These are phyloP conservation scores for Calocybe indica DNA, from an alignment of 768 basidiomycete species.

Conservation along the genomic window DNA sequence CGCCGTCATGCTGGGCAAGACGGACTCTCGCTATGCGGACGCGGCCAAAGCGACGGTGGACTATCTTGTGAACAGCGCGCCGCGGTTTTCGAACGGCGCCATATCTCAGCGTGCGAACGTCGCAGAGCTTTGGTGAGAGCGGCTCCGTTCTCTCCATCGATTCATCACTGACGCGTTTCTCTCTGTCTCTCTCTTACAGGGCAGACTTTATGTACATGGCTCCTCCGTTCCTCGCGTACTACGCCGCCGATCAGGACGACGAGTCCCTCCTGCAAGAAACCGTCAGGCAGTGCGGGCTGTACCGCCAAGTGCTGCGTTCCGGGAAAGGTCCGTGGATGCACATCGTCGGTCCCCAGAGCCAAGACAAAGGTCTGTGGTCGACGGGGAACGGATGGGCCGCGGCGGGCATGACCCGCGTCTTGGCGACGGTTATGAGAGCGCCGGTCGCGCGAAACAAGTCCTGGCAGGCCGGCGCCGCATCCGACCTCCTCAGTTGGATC, in stretches of 20 bases:
- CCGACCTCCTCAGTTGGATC: slow-evolving; percentile 13
- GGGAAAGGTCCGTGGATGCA: slow-evolving; percentile 12
- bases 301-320: slow-evolving; percentile 35
- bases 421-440: slow-evolving; percentile 41
- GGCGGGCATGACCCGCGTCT: slow-evolving; percentile 59
- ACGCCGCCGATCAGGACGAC: slow-evolving; percentile 31
- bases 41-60: slow-evolving; percentile 35
- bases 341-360: slow-evolving; percentile 32
- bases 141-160: not conserved
- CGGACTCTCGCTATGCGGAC: slow-evolving; percentile 24
- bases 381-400: slow-evolving; percentile 72
- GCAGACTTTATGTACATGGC: slow-evolving; percentile 55
- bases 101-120: slow-evolving; percentile 48
- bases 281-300: slow-evolving; percentile 42
- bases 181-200: slow-evolving; percentile 20
- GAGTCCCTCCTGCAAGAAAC: slow-evolving; percentile 31
- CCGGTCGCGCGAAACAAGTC: not conserved
- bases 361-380: slow-evolving; percentile 39
- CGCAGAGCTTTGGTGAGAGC: slow-evolving; percentile 43
- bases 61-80: slow-evolving; percentile 36
- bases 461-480: slow-evolving; percentile 11
- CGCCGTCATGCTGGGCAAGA: slow-evolving; percentile 35
- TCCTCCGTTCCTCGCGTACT: slow-evolving; percentile 54
- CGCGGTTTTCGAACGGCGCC: slow-evolving; percentile 35
- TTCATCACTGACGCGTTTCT: not conserved